Evolutionary conservation across 176 grass and related monocot genomes (phyloP), one percentile per base, ranked within the genome.

Genomic region (Pontederia paniculata): DNA sequence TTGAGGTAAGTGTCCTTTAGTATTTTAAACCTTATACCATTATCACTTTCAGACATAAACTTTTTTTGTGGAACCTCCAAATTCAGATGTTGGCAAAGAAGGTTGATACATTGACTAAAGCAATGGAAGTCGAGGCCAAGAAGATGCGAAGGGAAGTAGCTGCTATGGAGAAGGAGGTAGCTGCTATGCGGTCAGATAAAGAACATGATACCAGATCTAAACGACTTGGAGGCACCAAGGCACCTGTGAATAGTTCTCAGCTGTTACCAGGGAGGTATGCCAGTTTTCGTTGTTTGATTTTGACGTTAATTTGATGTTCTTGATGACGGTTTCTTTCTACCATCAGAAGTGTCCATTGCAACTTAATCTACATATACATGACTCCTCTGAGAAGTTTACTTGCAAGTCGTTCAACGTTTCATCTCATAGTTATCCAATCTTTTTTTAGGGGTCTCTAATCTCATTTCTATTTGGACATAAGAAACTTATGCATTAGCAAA

Each of bases 61-160:
- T 12, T 41, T 56, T 52, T 16, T 23, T 58, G 3, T 70, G 16
- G 57, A 48, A 22, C 52, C 15, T 74, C 42, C 23, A 47, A 54
- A 7, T 71, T 20, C 69, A 98, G 93, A 88, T 91, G 78, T 45
- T 98, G 71, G 80, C 74, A 42, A 98, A 82, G 75, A 98, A 91
- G 82, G 86, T 98, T 48, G 93, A 91, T 63, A 98, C 93, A 65
- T 77, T 98, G 25, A 91, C 78, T 18, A 98, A 91, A 84, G 93
- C 93, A 56, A 98, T 98, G 93, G 93, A 91, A 81, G 93, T 98
- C 70, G 93, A 98, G 58, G 93, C 87, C 31, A 98, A 91, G 81
- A 98, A 98, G 72, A 88, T 98, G 83, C 88, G 93, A 73, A 84
- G 93, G 55, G 86, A 98, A 54, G 94, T 98, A 53, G 80, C 87